A percentile compares a stretch with the other conserved stretches of the same genome.
phyloP scores from a whole-genome alignment of 2,329 filamentous ascomycete species.

The Aspergillus piperis region DNA sequence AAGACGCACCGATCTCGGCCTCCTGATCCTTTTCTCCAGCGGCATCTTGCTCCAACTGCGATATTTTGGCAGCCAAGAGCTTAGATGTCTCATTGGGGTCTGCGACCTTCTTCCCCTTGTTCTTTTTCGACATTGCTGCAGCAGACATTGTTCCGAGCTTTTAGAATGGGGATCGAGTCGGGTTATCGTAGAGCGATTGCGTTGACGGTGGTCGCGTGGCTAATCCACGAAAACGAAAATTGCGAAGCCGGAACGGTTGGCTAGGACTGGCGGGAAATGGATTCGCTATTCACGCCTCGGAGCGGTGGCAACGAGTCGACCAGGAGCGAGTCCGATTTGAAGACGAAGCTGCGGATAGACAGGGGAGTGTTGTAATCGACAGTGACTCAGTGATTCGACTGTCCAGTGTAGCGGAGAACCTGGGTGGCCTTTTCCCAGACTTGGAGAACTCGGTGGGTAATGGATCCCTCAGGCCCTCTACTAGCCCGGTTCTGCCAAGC shows the following conservation, averaged over 20 bases:
- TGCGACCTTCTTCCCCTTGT: slow-evolving; percentile 78
- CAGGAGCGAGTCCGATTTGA: slow-evolving; percentile 1
- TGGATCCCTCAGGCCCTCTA: slow-evolving; percentile 22
- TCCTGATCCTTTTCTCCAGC: slow-evolving; percentile 95
- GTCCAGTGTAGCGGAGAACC: slow-evolving; percentile 25
- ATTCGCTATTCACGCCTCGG: slow-evolving; percentile 19
- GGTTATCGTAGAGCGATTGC: slow-evolving; percentile 40
- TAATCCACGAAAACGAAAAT: slow-evolving; percentile 41
- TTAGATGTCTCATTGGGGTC: slow-evolving; percentile 90
- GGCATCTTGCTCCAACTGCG: slow-evolving; percentile 89
- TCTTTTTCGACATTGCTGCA: slow-evolving; percentile 67
- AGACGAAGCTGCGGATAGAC: not conserved
- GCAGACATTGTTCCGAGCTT: slow-evolving; percentile 44
- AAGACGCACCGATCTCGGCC: slow-evolving; percentile 80
- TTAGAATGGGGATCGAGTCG: slow-evolving; percentile 10
- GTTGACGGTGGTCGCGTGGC: slow-evolving; percentile 48
- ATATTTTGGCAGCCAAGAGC: slow-evolving; percentile 88
- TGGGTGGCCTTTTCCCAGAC: slow-evolving; percentile 27
- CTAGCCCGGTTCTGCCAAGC: slow-evolving; percentile 29
- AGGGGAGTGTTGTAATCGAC: slow-evolving; percentile 4
- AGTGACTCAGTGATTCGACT: slow-evolving; percentile 13
- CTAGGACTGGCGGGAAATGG: slow-evolving; percentile 16
- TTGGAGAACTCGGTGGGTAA: slow-evolving; percentile 34
- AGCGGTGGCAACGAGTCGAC: slow-evolving; percentile 12
- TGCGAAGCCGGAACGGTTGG: slow-evolving; percentile 28